Conservation (phyloP, 306 rosid species). For the Pyrus communis region DNA sequence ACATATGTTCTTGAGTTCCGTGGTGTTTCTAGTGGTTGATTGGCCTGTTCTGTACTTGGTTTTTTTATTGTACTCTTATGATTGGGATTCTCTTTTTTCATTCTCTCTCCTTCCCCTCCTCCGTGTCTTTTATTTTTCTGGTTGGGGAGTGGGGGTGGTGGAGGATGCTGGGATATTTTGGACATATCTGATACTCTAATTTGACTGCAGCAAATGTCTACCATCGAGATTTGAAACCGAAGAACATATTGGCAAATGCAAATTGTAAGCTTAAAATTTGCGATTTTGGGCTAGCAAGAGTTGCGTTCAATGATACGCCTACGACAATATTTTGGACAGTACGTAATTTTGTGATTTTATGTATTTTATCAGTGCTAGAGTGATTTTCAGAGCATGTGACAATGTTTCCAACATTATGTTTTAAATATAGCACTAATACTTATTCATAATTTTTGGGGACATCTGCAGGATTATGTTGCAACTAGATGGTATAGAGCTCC, state of each 20-base stretch:
- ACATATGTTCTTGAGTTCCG: background rate
- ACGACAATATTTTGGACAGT: constrained; percentile 95
- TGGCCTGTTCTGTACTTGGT: background rate
- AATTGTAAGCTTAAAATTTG: constrained; percentile 95
- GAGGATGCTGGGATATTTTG: background rate
- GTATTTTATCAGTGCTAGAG: background rate
- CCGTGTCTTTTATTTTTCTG: background rate
- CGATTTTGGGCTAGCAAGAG: constrained; percentile 96
- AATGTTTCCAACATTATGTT: background rate
- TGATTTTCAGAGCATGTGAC: background rate
- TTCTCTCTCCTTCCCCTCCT: background rate
- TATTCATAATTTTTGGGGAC: constrained; percentile 8
- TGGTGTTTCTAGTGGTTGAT: background rate
- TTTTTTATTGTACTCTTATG: background rate
- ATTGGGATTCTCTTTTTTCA: background rate
- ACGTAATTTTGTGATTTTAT: constrained; percentile 13
- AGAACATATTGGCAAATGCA: constrained; percentile 94
- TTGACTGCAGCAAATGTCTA: constrained; percentile 77
- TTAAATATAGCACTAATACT: constrained; percentile 9
- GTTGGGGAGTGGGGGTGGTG: too few species aligned
- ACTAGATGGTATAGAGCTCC: constrained; percentile 99
- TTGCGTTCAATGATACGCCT: constrained; percentile 84
- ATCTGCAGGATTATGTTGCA: constrained; percentile 85
- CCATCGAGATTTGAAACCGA: constrained; percentile 95
- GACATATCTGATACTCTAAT: constrained; percentile 27